Evolutionary conservation across 345 rosid genomes (phyloP).

Genomic region (Populus simonii): DNA sequence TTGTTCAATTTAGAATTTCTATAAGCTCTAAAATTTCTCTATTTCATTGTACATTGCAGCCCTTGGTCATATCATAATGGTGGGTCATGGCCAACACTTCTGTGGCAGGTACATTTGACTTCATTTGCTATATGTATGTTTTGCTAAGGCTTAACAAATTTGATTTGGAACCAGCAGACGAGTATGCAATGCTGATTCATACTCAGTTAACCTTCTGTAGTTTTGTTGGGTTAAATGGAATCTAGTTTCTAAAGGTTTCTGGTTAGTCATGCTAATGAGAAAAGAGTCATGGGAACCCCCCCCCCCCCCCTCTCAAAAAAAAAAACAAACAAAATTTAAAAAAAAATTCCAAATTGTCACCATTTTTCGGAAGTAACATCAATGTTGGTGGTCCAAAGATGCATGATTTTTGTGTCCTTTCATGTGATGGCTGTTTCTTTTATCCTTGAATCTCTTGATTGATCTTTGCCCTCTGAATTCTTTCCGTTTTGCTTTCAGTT

Average conservation of each 20-base stretch:
- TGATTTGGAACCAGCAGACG: background rate
- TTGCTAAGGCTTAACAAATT: background rate
- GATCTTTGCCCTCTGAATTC: background rate
- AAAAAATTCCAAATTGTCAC: background rate
- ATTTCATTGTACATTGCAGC: slow-evolving; percentile 42
- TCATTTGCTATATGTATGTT: background rate
- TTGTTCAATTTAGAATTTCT: background rate
- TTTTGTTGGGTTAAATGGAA: background rate
- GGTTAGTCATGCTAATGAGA: background rate
- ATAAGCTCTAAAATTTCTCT: background rate
- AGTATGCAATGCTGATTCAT: background rate
- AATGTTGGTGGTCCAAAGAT: background rate
- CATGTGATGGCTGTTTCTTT: background rate
- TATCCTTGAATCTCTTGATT: background rate
- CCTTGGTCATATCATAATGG: slow-evolving; percentile 99
- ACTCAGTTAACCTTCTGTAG: background rate
- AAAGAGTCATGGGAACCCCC: background rate
- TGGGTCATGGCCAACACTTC: slow-evolving; percentile 97
- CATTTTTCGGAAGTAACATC: background rate
- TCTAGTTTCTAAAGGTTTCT: background rate
- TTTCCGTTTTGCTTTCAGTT: slow-evolving; percentile 46
- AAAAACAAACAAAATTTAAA: background rate
- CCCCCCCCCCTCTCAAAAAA: background rate
- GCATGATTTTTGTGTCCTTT: background rate
- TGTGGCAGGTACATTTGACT: slow-evolving; percentile 78